Conservation (phyloP, 148 eudicot genomes). For the Chenopodium album region DNA sequence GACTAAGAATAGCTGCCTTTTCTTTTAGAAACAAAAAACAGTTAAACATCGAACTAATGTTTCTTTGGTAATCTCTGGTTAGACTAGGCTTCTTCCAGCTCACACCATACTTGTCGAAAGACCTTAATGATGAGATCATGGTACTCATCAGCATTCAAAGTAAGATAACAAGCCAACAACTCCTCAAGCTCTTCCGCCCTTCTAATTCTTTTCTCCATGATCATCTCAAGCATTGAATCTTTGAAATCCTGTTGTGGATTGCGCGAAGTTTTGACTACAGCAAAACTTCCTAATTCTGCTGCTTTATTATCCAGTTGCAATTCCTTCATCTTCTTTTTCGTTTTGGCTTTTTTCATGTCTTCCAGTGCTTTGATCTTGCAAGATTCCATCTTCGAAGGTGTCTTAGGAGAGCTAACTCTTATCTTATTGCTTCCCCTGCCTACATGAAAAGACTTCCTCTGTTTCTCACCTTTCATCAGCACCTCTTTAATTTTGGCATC, state of each 20-base stretch:
- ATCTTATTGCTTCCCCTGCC: constrained; percentile 37
- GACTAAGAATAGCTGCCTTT: neutral
- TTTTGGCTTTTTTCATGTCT: constrained; percentile 50
- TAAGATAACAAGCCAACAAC: constrained; percentile 74
- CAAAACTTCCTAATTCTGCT: constrained; percentile 54
- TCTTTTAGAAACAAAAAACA: neutral
- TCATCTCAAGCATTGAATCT: constrained; percentile 90
- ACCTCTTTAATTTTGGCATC: constrained; percentile 42
- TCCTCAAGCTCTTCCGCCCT: constrained; percentile 68
- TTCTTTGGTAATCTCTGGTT: constrained; percentile 16
- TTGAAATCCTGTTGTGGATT: constrained; percentile 68
- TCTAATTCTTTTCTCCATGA: constrained; percentile 49
- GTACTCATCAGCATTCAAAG: constrained; percentile 64
- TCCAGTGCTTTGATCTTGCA: constrained; percentile 66
- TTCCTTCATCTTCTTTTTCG: constrained; percentile 38
- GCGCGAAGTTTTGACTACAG: constrained; percentile 60
- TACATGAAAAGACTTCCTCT: constrained; percentile 44
- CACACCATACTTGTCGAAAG: constrained; percentile 72
- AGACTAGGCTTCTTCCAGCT: constrained; percentile 39
- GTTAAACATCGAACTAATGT: neutral
- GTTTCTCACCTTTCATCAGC: constrained; percentile 38
- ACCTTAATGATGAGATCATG: constrained; percentile 77
- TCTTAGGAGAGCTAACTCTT: constrained; percentile 49
- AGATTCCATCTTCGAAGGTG: constrained; percentile 45
- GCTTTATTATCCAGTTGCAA: constrained; percentile 20